Conservation (phyloP, 148 eudicot genomes). For the Diospyros lotus region DNA sequence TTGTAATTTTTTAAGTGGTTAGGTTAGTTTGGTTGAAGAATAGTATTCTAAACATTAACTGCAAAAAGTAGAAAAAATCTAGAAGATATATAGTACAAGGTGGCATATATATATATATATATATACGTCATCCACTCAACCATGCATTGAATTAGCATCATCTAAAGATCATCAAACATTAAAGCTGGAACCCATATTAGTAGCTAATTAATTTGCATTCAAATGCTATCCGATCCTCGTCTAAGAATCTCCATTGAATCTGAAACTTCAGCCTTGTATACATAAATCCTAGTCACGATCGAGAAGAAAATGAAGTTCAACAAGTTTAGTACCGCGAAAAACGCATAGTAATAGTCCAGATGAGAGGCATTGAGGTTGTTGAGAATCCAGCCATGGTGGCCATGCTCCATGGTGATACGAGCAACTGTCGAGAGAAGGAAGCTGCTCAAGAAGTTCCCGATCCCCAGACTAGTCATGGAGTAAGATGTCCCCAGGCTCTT, state of each 20-base stretch:
- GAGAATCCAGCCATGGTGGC: constrained; percentile 18
- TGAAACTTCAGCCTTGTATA: constrained; percentile 17
- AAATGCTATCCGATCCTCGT: neutral
- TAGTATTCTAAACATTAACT: no score
- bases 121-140: no score
- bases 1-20: no score
- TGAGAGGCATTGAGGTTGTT: constrained; percentile 25
- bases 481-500: constrained; percentile 14
- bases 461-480: constrained; percentile 17
- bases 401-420: constrained; percentile 12
- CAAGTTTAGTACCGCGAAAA: constrained; percentile 10
- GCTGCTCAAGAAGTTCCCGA: constrained; percentile 19
- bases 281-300: constrained; percentile 8
- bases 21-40: no score
- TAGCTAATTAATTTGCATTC: no score
- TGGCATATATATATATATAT: no score
- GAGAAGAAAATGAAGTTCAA: constrained; percentile 23
- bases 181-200: no score
- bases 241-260: constrained; percentile 15
- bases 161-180: no score
- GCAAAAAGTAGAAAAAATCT: no score
- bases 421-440: constrained; percentile 18
- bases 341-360: constrained; percentile 20
- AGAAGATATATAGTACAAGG: no score
- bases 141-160: no score